Evolutionary conservation across 306 rosid genomes (phyloP).

Genomic region (Rubus idaeus): DNA sequence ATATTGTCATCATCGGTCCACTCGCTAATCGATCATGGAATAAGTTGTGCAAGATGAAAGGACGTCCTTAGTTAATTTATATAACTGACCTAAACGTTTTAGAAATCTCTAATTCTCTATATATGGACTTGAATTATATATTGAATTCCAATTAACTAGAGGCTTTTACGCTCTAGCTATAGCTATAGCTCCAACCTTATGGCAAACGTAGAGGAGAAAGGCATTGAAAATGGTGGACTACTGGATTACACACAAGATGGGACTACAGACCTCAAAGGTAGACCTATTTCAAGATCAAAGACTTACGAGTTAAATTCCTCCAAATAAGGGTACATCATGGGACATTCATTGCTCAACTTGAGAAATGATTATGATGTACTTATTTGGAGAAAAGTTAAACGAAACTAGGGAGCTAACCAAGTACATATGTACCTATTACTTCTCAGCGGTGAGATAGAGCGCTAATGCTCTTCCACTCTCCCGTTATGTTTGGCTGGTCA

Average conservation of each 20-base stretch:
- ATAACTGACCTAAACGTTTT: not conserved
- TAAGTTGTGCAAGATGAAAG: not conserved
- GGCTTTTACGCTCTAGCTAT: not conserved
- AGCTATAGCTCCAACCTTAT: not conserved
- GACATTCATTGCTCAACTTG: too few relatives aligned
- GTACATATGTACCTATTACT: too few relatives aligned
- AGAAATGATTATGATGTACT: too few relatives aligned
- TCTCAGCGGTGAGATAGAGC: too few relatives aligned
- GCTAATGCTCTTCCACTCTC: too few relatives aligned
- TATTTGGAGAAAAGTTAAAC: too few relatives aligned
- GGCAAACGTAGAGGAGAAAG: conserved; percentile 19
- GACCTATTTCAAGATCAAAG: conserved; percentile 34
- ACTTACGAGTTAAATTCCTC: too few relatives aligned
- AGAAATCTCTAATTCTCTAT: not conserved
- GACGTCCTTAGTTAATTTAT: not conserved
- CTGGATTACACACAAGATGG: conserved; percentile 41
- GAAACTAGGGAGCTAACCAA: too few relatives aligned
- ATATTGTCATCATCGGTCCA: too few relatives aligned
- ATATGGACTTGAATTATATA: not conserved
- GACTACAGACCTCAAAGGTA: conserved; percentile 38
- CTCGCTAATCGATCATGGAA: not conserved
- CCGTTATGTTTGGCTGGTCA: too few relatives aligned
- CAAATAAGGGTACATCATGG: too few relatives aligned
- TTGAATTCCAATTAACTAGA: not conserved
- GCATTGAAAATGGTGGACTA: conserved; percentile 2